These are phyloP conservation scores for Sherardia arvensis DNA, from an alignment of 257 asterid genomes.

Conservation along the genomic window DNA sequence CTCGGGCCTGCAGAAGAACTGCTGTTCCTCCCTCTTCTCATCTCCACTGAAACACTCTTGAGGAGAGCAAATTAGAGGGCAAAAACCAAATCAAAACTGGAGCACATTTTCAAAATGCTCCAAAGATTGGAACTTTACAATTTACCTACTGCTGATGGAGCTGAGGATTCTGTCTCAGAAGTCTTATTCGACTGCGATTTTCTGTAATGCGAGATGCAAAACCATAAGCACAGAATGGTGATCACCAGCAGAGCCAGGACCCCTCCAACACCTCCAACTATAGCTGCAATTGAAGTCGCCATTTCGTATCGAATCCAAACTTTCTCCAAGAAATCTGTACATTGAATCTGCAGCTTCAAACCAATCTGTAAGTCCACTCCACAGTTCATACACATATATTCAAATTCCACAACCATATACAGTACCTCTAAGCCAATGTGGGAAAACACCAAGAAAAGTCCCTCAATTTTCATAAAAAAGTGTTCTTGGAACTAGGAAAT, in stretches of 20 bases:
- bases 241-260: slow-evolving; percentile 27
- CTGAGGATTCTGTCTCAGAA: slow-evolving; percentile 64
- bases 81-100: neutral
- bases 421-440: slow-evolving; percentile 10
- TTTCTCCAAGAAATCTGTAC: slow-evolving; percentile 22
- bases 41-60: slow-evolving; percentile 24
- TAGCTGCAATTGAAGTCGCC: slow-evolving; percentile 41
- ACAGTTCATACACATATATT: neutral
- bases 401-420: neutral
- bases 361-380: neutral
- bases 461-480: slow-evolving; percentile 1
- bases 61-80: slow-evolving; percentile 14
- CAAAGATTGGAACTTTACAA: neutral
- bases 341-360: slow-evolving; percentile 20
- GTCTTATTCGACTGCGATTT: slow-evolving; percentile 33
- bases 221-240: slow-evolving; percentile 24
- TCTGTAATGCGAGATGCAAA: slow-evolving; percentile 18
- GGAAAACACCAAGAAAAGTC: slow-evolving; percentile 9
- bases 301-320: slow-evolving; percentile 20
- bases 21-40: slow-evolving; percentile 23
- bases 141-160: slow-evolving; percentile 59
- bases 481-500: neutral
- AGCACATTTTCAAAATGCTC: neutral
- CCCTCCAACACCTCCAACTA: slow-evolving; percentile 46
- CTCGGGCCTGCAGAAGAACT: slow-evolving; percentile 17